Evolutionary conservation across 257 asterid species (phyloP).

Genomic region (Ligustrum vulgare): DNA sequence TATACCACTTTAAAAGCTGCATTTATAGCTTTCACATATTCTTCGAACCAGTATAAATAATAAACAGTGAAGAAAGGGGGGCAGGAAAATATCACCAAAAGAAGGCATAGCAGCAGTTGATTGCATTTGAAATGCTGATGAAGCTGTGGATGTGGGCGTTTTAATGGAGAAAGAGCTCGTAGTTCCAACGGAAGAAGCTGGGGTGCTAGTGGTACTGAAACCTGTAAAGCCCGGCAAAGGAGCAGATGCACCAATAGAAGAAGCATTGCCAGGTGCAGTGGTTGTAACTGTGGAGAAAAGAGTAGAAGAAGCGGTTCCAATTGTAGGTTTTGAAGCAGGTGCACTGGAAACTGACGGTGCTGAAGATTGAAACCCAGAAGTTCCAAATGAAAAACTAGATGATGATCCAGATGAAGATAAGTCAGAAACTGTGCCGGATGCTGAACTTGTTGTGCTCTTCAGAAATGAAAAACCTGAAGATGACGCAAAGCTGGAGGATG

Average conservation of each 20-base stretch:
- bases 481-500: constrained; percentile 33
- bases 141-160: constrained; percentile 34
- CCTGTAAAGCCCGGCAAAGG: constrained; percentile 25
- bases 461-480: constrained; percentile 45
- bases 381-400: constrained; percentile 49
- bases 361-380: constrained; percentile 41
- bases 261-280: constrained; percentile 38
- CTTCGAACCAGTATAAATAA: background rate
- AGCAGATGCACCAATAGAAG: constrained; percentile 9
- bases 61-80: too few relatives aligned
- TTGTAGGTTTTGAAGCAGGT: constrained; percentile 43
- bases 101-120: constrained; percentile 46
- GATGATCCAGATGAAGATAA: constrained; percentile 36
- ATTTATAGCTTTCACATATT: background rate
- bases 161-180: constrained; percentile 43
- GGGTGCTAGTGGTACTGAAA: constrained; percentile 14
- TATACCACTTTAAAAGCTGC: background rate
- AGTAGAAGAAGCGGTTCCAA: constrained; percentile 48
- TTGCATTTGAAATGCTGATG: constrained; percentile 52
- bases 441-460: constrained; percentile 26
- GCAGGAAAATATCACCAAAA: constrained; percentile 44
- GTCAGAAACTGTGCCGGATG: constrained; percentile 38
- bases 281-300: constrained; percentile 62
- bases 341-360: constrained; percentile 42
- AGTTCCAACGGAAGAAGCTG: constrained; percentile 32